Conservation (phyloP, 768 basidiomycete species). For the Pleurotus ostreatus region DNA sequence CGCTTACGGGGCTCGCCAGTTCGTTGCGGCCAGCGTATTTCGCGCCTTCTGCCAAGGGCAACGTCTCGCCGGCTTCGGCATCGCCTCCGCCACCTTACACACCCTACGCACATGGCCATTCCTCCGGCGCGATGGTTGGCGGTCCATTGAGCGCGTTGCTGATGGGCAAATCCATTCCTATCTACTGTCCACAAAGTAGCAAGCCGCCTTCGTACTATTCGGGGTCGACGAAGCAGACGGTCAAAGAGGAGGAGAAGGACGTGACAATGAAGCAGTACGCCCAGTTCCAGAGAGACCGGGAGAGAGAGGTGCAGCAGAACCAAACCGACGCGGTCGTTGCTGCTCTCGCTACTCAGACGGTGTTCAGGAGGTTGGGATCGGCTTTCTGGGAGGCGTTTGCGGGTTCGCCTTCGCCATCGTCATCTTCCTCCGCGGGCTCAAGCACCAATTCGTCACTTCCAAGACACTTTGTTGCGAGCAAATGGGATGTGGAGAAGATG, state of each 20-base stretch:
- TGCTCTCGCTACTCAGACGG: conserved; percentile 74
- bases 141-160: conserved; percentile 22
- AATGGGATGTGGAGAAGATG: conserved; percentile 77
- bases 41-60: conserved; percentile 16
- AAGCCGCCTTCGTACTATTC: conserved; percentile 14
- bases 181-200: not conserved
- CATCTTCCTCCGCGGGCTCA: conserved; percentile 21
- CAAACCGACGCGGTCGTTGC: conserved; percentile 57
- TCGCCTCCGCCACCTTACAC: conserved; percentile 14
- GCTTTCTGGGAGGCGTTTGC: conserved; percentile 92
- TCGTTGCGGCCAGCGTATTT: conserved; percentile 38
- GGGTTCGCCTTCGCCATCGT: conserved; percentile 31
- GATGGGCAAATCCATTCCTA: conserved; percentile 29
- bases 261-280: not conserved
- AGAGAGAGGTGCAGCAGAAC: conserved; percentile 19
- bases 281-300: conserved; percentile 15
- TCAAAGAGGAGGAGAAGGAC: conserved; percentile 16
- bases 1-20: conserved; percentile 34
- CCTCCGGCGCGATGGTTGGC: conserved; percentile 9
- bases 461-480: conserved; percentile 9
- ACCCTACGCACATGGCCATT: conserved; percentile 16
- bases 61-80: conserved; percentile 8
- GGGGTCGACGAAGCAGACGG: conserved; percentile 18
- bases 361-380: conserved; percentile 61
- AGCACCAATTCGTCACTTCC: conserved; percentile 18